Base-by-base conservation (phyloP, 176 grass and related monocot species). In the Chrysopogon serrulatus region DNA sequence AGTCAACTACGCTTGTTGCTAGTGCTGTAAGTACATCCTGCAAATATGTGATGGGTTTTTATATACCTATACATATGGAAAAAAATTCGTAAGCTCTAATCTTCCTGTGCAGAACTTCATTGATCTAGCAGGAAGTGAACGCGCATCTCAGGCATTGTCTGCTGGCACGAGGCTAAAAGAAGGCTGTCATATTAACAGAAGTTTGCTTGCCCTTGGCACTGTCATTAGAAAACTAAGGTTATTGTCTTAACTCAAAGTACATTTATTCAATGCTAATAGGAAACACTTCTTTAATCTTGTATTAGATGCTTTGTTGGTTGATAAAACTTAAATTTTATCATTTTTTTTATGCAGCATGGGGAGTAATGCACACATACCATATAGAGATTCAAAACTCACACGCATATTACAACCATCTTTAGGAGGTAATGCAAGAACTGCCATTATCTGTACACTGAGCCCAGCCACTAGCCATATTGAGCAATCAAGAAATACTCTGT, bases 51-150 rank as follows among this genome's bases (percentile, higher is more conserved):
- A 0, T 65, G 18, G 5, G 34, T 60, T 82, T 44, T 56, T 68
- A 17, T 32, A 1, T 54, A 18, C 32, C 10, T 9, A 26, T 69
- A 7, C 33, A 6, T 27, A 56, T 56, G 53, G 8, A 23, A 48
- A 83, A 32, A 65, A 67, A 78, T 1, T 49, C n/a, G 5, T 75
- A 47, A 79, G 47, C 36, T 33, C 4, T 69, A 63, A 62, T 74
- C 10, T 74, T 74, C 10, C 69, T 18, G 36, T 94, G 80, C 90
- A 97, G 95, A 94, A 94, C 81, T 97, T 97, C 89, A 81, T 97
- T 85, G 95, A 97, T 92, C 81, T 97, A 62, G 95, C 95, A 36
- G 95, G 95, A 87, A 97, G 95, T 89, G 95, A 97, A 74, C 90
- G 95, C 49, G 95, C 92, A 64, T 92, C 88, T 92, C 95, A 97